A percentile compares a stretch with the other conserved stretches of the same genome.
Evolutionary conservation across 1,284 basidiomycete species (phyloP).

Genomic region (Malassezia restricta): DNA sequence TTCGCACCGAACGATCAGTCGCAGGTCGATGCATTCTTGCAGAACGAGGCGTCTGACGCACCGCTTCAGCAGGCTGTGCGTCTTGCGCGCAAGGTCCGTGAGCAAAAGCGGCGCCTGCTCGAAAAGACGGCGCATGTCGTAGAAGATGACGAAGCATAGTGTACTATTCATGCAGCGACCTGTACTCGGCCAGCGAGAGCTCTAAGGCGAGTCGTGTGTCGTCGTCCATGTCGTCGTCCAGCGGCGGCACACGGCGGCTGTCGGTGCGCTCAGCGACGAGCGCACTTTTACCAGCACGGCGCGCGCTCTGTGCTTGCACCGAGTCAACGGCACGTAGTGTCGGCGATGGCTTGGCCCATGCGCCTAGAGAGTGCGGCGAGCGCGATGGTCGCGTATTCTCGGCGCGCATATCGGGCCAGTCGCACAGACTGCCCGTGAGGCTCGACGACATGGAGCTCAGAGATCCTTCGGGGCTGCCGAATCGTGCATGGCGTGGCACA

Average conservation of each 20-base stretch:
- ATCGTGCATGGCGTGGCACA: slow-evolving; percentile 23
- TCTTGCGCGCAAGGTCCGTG: slow-evolving; percentile 38
- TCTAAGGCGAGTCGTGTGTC: slow-evolving; percentile 33
- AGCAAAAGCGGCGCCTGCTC: slow-evolving; percentile 36
- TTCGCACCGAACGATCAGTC: slow-evolving; percentile 32
- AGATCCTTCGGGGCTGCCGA: slow-evolving; percentile 11
- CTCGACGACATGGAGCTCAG: slow-evolving; percentile 2
- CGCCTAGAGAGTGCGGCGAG: slow-evolving; percentile 9
- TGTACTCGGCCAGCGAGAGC: slow-evolving; percentile 33
- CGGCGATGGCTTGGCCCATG: slow-evolving; percentile 8
- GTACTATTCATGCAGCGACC: slow-evolving; percentile 9
- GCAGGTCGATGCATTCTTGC: slow-evolving; percentile 20
- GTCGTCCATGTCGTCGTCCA: slow-evolving; percentile 20
- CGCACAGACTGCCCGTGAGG: neutral
- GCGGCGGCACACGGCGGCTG: neutral
- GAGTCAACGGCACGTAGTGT: slow-evolving; percentile 5
- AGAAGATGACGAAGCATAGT: slow-evolving; percentile 18
- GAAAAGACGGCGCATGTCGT: slow-evolving; percentile 27
- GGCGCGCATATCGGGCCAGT: slow-evolving; percentile 13
- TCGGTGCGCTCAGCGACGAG: neutral
- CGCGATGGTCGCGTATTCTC: neutral
- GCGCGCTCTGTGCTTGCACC: neutral
- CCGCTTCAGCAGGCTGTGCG: slow-evolving; percentile 35
- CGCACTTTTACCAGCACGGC: neutral
- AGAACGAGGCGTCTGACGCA: slow-evolving; percentile 24